Evolutionary conservation across 2,329 filamentous ascomycete genomes (phyloP), one percentile per base, ranked within the genome.

Genomic region (Dactylellina drechsleri): DNA sequence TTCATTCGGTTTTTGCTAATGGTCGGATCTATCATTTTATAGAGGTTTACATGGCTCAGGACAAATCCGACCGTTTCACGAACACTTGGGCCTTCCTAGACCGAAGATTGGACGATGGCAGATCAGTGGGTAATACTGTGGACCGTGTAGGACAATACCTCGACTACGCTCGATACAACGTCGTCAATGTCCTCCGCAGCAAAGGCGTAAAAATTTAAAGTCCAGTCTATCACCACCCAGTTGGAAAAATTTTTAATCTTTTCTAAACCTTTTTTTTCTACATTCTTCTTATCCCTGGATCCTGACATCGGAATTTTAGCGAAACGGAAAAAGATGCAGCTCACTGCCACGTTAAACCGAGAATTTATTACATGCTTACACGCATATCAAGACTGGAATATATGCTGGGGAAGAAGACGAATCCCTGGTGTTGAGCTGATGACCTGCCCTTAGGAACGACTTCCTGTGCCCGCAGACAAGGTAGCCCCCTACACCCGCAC

Each of bases 31-130:
- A 18, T 18, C 0, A 82, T 83, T 23, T 62, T 4, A 52, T 90
- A 66, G 95, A 99, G 83, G 84, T 97, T 4, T 96, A 93, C 83
- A 97, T 98, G 93, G 97, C 93, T 20, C 93, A 91, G 72, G 95
- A 98, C 82, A 85, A 84, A 74, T 93, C 90, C 2, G 83, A 86
- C 0, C 88, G 87, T n/a, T 95, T 91, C 79, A 81, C 80, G 8
- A 91, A 93, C 77, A 98, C 95, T 2, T 89, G 89, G 77, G 85
- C 87, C 8, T 99, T 98, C 81, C 83, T 98, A 62, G 87, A 90
- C 66, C 86, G 92, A 50, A 86, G 94, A 76, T 83, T 96, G 66
- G 85, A 88, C 72, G 93, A 96, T 83, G 84, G 87, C 36, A 85
- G 87, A 78, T 86, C 84, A 2, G 77, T 93, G 2, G 89, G 90